These are phyloP conservation scores for Malus hybrid DNA, from an alignment of 331 rosid genomes.

Conservation along the genomic window DNA sequence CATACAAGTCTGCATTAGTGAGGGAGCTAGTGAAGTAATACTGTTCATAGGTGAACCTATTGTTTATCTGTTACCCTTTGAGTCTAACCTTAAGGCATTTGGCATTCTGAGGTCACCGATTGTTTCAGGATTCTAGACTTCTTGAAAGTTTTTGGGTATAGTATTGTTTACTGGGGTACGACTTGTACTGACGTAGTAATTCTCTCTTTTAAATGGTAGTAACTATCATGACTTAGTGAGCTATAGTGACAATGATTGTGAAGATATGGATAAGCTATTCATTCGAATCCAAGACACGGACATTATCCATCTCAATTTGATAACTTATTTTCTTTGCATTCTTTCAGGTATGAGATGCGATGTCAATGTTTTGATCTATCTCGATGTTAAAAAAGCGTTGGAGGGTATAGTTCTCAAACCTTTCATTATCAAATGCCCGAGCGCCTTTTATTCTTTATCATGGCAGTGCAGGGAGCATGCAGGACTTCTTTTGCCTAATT, in stretches of 20 bases:
- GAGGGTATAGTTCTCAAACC: constrained; percentile 40
- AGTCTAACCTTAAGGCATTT: not conserved
- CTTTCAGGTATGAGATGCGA: constrained; percentile 78
- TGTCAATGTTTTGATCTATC: constrained; percentile 65
- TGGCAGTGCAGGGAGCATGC: too few species aligned
- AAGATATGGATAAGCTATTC: not conserved
- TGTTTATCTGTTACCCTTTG: not conserved
- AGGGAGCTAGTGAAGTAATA: not conserved
- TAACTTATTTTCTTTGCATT: not conserved
- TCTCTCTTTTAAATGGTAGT: not conserved
- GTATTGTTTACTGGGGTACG: too few species aligned
- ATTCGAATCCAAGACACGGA: not conserved
- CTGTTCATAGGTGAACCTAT: not conserved
- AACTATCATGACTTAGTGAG: not conserved
- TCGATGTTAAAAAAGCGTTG: constrained; percentile 67
- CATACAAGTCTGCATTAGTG: not conserved
- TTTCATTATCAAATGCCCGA: not conserved
- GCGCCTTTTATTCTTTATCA: not conserved
- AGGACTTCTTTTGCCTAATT: not conserved
- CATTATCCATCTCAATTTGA: not conserved
- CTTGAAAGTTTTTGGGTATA: not conserved
- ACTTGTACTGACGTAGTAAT: not conserved
- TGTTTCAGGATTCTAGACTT: not conserved
- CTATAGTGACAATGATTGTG: not conserved
- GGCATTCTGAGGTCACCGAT: not conserved